Conservation (phyloP, 2,329 filamentous ascomycete species). For the Fusarium marasasianum region DNA sequence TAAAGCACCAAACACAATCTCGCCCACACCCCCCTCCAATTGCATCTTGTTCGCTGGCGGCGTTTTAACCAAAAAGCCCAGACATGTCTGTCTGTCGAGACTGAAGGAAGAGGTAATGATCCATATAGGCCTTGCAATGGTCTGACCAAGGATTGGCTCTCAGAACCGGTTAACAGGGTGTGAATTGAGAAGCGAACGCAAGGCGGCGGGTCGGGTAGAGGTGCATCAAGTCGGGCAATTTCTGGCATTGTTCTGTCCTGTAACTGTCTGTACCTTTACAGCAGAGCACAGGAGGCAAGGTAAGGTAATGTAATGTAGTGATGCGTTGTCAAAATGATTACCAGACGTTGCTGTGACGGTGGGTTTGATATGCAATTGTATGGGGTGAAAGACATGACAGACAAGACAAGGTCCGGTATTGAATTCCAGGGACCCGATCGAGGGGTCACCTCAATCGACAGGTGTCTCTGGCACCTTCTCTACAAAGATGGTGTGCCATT, state of each 20-base stretch:
- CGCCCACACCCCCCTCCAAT: conserved; percentile 38
- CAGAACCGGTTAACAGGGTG: conserved; percentile 21
- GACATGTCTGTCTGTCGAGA: conserved; percentile 19
- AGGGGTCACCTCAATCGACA: conserved; percentile 17
- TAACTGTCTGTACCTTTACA: conserved; percentile 25
- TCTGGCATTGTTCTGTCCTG: conserved; percentile 18
- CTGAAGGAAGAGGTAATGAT: conserved; percentile 11
- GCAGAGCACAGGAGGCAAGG: conserved; percentile 30
- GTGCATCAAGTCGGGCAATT: conserved; percentile 44
- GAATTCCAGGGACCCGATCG: conserved; percentile 33
- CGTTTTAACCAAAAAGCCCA: conserved; percentile 20
- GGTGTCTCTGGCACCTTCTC: conserved; percentile 22
- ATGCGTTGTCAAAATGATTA: conserved; percentile 61
- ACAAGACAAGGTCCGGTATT: conserved; percentile 20
- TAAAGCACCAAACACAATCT: conserved; percentile 26
- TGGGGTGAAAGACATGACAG: conserved; percentile 9
- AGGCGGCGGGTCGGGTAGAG: conserved; percentile 45
- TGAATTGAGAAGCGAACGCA: conserved; percentile 36
- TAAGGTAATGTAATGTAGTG: conserved; percentile 52
- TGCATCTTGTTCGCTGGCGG: conserved; percentile 35
- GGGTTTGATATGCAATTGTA: conserved; percentile 34
- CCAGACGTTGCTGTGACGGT: conserved; percentile 46
- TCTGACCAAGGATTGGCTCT: conserved; percentile 34
- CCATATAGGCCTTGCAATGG: conserved; percentile 29
- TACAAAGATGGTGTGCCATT: conserved; percentile 21